Conservation (phyloP, 1,284 basidiomycete genomes). For the Athelia psychrophila region DNA sequence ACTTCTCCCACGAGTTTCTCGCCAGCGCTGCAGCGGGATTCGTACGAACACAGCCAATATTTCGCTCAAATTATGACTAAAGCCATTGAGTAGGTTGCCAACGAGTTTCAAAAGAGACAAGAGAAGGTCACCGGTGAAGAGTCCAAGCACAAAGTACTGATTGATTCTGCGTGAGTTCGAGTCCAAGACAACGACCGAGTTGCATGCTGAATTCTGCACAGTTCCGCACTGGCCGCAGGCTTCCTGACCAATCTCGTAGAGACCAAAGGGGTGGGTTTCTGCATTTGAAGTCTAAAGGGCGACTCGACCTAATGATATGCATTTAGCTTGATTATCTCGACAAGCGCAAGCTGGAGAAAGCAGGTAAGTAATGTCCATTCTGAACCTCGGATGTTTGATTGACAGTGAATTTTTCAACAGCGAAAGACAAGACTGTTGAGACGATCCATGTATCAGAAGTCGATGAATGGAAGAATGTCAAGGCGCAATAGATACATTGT, state of each 20-base stretch:
- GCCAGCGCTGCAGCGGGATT: background rate
- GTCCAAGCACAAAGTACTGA: background rate
- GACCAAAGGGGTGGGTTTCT: background rate
- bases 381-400: background rate
- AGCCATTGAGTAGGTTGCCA: background rate
- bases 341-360: background rate
- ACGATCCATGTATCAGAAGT: background rate
- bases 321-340: background rate
- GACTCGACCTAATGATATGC: background rate
- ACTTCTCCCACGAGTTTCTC: background rate
- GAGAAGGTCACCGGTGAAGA: background rate
- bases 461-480: background rate
- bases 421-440: background rate
- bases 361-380: background rate
- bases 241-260: background rate
- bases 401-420: background rate
- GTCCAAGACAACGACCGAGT: background rate
- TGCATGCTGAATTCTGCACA: background rate
- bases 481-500: too few relatives aligned
- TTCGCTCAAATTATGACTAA: background rate
- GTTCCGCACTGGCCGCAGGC: background rate
- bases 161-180: background rate
- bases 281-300: background rate
- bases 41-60: background rate
- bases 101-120: background rate